Evolutionary conservation across 257 asterid genomes (phyloP).

Genomic region (Ophiorrhiza pumila): DNA sequence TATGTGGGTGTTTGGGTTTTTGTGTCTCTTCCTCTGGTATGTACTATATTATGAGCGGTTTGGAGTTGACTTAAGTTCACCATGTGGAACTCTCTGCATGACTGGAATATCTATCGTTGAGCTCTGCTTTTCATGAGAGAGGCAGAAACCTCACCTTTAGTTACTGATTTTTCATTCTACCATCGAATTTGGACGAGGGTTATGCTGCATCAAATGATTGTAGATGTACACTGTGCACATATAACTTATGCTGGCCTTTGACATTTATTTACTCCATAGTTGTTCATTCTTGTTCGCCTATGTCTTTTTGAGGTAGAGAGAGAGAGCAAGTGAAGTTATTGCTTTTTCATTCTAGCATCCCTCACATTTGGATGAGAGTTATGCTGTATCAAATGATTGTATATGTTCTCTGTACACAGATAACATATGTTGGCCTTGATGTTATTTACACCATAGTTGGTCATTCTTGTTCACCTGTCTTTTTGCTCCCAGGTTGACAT

Average conservation of each 20-base stretch:
- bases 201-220: not conserved
- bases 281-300: constrained; percentile 12
- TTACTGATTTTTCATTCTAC: not conserved
- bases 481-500: constrained; percentile 67
- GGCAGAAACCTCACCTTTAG: not conserved
- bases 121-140: not conserved
- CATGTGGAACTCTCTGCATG: not conserved
- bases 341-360: not conserved
- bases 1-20: not conserved
- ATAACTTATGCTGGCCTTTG: not conserved
- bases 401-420: not conserved
- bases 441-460: not conserved
- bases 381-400: not conserved
- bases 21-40: too few relatives aligned
- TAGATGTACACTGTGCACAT: not conserved
- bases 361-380: not conserved
- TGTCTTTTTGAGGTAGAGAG: constrained; percentile 15
- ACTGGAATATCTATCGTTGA: not conserved
- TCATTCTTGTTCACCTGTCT: constrained; percentile 10
- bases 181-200: not conserved
- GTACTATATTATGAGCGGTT: too few relatives aligned
- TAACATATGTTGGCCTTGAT: not conserved
- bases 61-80: not conserved
- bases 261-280: not conserved
- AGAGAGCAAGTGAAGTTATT: too few relatives aligned